phyloP scores from a whole-genome alignment of 2,329 filamentous ascomycete species.

The Coniochaeta hoffmannii region DNA sequence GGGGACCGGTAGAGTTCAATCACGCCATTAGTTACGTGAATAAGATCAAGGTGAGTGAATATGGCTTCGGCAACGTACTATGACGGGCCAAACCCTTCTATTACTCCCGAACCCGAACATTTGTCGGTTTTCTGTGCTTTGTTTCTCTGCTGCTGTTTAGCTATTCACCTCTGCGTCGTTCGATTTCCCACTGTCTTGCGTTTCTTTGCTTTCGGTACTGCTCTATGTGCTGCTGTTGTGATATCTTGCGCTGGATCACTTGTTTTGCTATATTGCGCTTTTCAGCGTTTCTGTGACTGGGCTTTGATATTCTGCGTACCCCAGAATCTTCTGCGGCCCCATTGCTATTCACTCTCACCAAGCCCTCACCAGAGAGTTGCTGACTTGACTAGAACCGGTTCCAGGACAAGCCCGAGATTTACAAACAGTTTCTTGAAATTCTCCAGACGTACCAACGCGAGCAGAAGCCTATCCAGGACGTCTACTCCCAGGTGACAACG shows the following conservation, averaged over 20 bases:
- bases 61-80: background rate
- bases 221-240: background rate
- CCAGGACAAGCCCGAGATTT: conserved; percentile 92
- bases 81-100: background rate
- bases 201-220: background rate
- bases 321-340: too few species aligned
- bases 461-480: conserved; percentile 96
- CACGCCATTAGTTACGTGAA: conserved; percentile 99
- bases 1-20: conserved; percentile 96
- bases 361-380: conserved; percentile 6
- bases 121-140: background rate
- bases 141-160: background rate
- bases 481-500: conserved; percentile 92
- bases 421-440: conserved; percentile 98
- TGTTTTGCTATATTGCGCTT: too few species aligned
- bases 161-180: background rate
- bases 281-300: too few species aligned
- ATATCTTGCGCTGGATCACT: background rate
- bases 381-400: conserved; percentile 70
- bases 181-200: background rate
- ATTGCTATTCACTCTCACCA: conserved; percentile 9
- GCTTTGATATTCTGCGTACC: background rate
- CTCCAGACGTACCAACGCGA: conserved; percentile 96
- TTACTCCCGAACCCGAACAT: background rate
- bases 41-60: conserved; percentile 83